Evolutionary conservation across 164 flowering plant species (phyloP).

Genomic region (Magnolia kwangsiensis): DNA sequence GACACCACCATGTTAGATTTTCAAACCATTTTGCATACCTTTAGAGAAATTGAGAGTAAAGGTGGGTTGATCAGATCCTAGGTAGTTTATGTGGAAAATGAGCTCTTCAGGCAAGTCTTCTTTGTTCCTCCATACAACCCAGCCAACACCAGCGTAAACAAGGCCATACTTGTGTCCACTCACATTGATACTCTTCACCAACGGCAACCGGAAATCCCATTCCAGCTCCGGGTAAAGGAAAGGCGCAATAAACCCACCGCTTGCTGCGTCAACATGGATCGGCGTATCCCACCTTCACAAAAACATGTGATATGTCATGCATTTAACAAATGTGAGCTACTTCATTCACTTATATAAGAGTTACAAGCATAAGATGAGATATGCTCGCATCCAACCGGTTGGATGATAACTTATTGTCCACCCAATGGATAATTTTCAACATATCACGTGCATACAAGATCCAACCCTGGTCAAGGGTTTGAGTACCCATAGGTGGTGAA

Average conservation of each 20-base stretch:
- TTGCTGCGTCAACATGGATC: slow-evolving; percentile 70
- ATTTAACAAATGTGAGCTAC: too few species aligned
- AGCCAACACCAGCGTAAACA: slow-evolving; percentile 69
- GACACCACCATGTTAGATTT: background rate
- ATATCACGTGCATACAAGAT: too few species aligned
- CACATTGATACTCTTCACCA: slow-evolving; percentile 75
- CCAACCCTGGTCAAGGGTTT: too few species aligned
- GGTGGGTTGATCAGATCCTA: slow-evolving; percentile 72
- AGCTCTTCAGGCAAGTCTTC: slow-evolving; percentile 70
- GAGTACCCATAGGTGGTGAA: too few species aligned
- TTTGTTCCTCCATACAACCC: slow-evolving; percentile 64
- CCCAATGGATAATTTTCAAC: too few species aligned
- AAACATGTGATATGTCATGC: too few species aligned
- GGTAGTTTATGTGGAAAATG: slow-evolving; percentile 67
- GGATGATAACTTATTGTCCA: too few species aligned
- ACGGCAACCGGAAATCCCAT: slow-evolving; percentile 70
- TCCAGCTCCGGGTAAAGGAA: slow-evolving; percentile 46
- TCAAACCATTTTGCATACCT: slow-evolving; percentile 32
- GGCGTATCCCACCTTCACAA: slow-evolving; percentile 48
- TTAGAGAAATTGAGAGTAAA: slow-evolving; percentile 77
- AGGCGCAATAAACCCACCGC: slow-evolving; percentile 43
- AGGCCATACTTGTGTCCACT: slow-evolving; percentile 78
- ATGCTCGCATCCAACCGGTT: too few species aligned
- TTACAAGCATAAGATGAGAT: too few species aligned
- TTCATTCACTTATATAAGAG: too few species aligned